Evolutionary conservation across 345 rosid species (phyloP).

Genomic region (Clausena lansium): DNA sequence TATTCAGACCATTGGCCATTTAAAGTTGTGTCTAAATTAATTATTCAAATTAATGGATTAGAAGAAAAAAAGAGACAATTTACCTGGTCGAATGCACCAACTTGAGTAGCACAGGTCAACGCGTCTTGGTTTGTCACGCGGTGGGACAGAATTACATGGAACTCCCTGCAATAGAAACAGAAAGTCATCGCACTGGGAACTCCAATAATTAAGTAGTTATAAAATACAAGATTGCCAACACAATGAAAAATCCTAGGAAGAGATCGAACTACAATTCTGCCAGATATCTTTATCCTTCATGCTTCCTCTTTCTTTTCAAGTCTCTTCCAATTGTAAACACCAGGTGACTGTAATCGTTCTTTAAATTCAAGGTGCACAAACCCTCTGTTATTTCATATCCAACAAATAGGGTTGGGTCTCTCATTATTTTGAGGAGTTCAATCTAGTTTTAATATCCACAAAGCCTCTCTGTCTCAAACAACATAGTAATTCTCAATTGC

Average conservation of each 20-base stretch:
- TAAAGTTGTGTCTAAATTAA: neutral
- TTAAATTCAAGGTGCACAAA: neutral
- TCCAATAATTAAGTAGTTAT: conserved; percentile 1
- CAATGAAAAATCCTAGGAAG: neutral
- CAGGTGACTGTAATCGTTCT: neutral
- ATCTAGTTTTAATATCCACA: neutral
- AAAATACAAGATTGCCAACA: neutral
- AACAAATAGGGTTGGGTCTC: neutral
- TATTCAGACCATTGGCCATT: neutral
- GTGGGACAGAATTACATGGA: conserved; percentile 49
- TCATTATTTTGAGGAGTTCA: neutral
- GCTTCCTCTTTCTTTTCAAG: neutral
- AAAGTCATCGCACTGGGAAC: conserved; percentile 4
- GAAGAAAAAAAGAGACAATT: neutral
- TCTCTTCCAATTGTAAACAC: neutral
- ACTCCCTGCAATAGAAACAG: conserved; percentile 51
- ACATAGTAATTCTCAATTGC: conserved; percentile 1
- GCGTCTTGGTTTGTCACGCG: conserved; percentile 51
- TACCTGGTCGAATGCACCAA: conserved; percentile 82
- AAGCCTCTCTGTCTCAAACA: neutral
- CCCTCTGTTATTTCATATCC: neutral
- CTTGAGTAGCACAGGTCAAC: conserved; percentile 82
- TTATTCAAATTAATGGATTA: neutral
- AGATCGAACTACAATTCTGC: neutral
- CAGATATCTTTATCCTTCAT: neutral